Conservation (phyloP, 2,329 filamentous ascomycete species). For the Pseudohalonectria lignicola region DNA sequence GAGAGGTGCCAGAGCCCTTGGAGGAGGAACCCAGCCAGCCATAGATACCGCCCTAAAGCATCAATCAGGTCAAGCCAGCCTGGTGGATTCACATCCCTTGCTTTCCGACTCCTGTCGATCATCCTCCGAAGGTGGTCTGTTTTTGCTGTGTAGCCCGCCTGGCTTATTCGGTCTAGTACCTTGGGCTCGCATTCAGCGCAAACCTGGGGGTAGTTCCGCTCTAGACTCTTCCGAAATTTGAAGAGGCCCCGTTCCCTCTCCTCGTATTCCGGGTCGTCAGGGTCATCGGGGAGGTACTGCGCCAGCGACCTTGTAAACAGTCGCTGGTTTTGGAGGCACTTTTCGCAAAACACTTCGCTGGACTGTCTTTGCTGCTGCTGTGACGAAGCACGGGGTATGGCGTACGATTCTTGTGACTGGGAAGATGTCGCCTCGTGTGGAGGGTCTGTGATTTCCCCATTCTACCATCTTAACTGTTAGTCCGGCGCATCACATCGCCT, state of each 20-base stretch:
- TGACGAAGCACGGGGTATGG: constrained; percentile 24
- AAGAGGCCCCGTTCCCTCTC: constrained; percentile 59
- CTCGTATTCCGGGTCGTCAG: constrained; percentile 55
- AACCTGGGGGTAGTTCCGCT: constrained; percentile 79
- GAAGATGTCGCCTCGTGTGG: constrained; percentile 49
- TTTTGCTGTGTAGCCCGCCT: constrained; percentile 70
- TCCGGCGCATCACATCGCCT: no score
- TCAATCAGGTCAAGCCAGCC: constrained; percentile 21
- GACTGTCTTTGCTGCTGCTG: neutral
- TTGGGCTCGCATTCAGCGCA: constrained; percentile 70
- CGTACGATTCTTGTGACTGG: constrained; percentile 21
- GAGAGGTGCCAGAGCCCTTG: constrained; percentile 41
- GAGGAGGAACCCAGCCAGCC: constrained; percentile 33
- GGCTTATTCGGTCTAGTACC: constrained; percentile 58
- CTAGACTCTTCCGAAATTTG: constrained; percentile 59
- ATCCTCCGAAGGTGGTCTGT: constrained; percentile 69
- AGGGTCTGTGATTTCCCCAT: constrained; percentile 83
- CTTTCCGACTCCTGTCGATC: constrained; percentile 52
- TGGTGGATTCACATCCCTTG: constrained; percentile 23
- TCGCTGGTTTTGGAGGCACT: constrained; percentile 82
- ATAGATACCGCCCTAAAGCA: constrained; percentile 30
- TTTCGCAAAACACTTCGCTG: constrained; percentile 51
- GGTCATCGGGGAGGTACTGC: constrained; percentile 62
- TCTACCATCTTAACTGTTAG: no score
- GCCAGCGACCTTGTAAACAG: constrained; percentile 66